Evolutionary conservation across 768 basidiomycete species (phyloP).

Genomic region (Gyrodon lividus): DNA sequence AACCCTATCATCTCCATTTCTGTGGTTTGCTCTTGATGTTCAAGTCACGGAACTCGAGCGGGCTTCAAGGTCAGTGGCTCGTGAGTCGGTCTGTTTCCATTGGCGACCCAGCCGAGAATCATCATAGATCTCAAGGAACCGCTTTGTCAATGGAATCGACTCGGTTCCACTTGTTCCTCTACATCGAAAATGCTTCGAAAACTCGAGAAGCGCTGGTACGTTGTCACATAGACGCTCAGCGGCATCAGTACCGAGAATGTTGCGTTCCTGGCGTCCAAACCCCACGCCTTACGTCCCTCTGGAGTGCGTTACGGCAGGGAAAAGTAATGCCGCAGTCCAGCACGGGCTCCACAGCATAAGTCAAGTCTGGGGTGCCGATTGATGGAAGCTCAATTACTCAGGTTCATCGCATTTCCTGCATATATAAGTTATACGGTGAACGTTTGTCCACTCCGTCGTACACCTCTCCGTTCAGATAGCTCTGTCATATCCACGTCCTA

Average conservation of each 20-base stretch:
- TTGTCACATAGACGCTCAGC: no score
- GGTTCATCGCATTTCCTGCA: neutral
- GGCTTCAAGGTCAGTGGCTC: neutral
- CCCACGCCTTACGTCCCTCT: neutral
- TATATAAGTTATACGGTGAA: neutral
- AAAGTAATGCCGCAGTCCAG: no score
- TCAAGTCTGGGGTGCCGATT: neutral
- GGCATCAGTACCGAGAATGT: no score
- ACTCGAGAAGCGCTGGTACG: no score
- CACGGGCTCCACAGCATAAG: neutral
- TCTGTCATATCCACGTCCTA: neutral
- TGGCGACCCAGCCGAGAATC: neutral
- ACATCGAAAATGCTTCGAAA: no score
- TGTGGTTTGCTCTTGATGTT: neutral
- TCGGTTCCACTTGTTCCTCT: no score
- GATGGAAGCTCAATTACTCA: no score
- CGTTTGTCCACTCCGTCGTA: neutral
- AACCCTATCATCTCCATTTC: slow-evolving; percentile 14
- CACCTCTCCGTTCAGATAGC: neutral
- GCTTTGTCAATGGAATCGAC: no score
- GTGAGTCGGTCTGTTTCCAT: neutral
- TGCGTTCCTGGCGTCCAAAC: neutral
- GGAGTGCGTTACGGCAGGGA: neutral
- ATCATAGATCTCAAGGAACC: no score
- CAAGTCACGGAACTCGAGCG: neutral